These are phyloP conservation scores for Leishmania tarentolae DNA, from an alignment of 208 protist genomes.

Conservation along the genomic window DNA sequence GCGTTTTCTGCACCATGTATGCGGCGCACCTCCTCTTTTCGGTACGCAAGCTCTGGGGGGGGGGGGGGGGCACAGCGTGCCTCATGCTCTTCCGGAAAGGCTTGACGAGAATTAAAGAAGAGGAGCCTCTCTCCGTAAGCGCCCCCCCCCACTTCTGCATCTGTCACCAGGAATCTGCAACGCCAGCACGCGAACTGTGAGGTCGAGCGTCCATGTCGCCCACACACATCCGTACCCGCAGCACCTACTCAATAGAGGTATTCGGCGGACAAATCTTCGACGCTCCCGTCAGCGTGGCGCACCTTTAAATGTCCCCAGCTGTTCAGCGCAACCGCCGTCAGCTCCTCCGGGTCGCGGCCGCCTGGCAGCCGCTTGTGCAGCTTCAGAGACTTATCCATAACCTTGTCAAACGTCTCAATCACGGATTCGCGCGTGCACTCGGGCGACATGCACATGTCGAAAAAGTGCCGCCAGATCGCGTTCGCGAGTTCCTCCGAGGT, in stretches of 20 bases:
- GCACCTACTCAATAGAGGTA: slow-evolving; percentile 56
- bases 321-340: slow-evolving; percentile 54
- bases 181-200: background rate
- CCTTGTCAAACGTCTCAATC: slow-evolving; percentile 45
- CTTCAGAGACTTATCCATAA: slow-evolving; percentile 48
- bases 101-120: background rate
- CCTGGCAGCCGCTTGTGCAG: slow-evolving; percentile 44
- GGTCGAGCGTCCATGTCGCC: background rate
- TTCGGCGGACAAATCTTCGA: slow-evolving; percentile 56
- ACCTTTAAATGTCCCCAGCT: slow-evolving; percentile 68
- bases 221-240: background rate
- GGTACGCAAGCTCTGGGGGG: no score
- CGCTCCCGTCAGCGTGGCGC: slow-evolving; percentile 34
- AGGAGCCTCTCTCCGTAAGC: background rate
- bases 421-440: slow-evolving; percentile 28
- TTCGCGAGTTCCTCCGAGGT: slow-evolving; percentile 36
- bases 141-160: background rate
- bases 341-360: slow-evolving; percentile 43
- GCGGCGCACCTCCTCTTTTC: background rate
- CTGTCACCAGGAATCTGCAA: background rate
- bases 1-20: background rate
- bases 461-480: slow-evolving; percentile 45
- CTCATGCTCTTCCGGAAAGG: background rate
- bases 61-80: background rate
- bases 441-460: slow-evolving; percentile 28